Evolutionary conservation across 352 stramenopile genomes (phyloP), one percentile per base, ranked within the genome.

Genomic region (Phytophthora fragariaefolia): DNA sequence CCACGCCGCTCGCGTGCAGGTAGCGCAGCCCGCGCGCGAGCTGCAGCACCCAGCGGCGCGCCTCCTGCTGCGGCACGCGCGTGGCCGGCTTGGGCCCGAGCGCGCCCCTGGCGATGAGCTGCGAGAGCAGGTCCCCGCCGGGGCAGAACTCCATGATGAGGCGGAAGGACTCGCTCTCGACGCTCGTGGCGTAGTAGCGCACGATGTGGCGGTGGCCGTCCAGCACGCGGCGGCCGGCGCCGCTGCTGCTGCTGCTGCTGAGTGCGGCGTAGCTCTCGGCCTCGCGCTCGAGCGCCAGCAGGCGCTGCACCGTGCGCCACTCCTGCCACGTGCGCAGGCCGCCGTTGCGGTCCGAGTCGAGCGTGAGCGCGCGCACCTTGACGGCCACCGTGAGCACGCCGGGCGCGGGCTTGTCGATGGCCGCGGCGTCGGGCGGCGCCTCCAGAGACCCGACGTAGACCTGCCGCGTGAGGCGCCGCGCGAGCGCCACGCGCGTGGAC

Each of bases 101-200:
- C 0, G 73, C 51, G 12, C 62, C 45, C 63, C 54, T 24, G 40
- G 52, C 60, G 24, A 70, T 57, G n/a, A 85, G 27, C n/a, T 79
- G 71, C 23, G 71, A 69, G 12, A 79, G 76, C 17, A 93, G 69
- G 45, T 91, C 82, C 9, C 80, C 73, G 24, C 72, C 58, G 1
- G 63, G 59, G 59, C 84, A 91, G 52, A 75, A 88, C 40, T 92
- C 82, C 72, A 90, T 89, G 53, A 84, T 76, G 27, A 90, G 64
- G 26, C 80, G 80, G 40, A 85, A 68, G 17, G 60, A 73, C 34
- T 82, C 65, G 28, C 74, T 76, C 24, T 82, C 68, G 34, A 87
- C 69, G 20, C 76, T 82, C 36, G 80, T 79, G 42, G 62, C 55
- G 23, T 68, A 68, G 58, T 84, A 85, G 9, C 55, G 60, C n/a